Evolutionary conservation across 2,329 filamentous ascomycete genomes (phyloP).

Genomic region (Ophiostoma himal-ulmi): DNA sequence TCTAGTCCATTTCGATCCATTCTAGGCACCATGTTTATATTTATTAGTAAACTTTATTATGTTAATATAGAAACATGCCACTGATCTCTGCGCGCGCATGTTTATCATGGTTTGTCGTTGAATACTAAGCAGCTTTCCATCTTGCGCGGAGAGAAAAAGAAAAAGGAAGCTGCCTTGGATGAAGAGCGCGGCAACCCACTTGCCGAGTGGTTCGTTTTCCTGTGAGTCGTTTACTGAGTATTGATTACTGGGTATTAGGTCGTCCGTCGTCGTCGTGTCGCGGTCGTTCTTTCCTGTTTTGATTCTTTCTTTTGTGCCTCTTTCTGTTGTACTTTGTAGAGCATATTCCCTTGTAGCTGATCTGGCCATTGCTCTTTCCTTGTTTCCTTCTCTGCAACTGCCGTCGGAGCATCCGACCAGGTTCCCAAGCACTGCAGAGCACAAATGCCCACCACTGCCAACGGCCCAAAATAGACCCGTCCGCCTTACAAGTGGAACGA

Average conservation of each 20-base stretch:
- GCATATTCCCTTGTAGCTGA: background rate
- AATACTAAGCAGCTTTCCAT: no score
- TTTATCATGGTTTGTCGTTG: background rate
- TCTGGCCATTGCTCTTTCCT: background rate
- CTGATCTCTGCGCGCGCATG: background rate
- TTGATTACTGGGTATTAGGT: no score
- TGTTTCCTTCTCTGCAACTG: background rate
- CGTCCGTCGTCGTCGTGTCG: background rate
- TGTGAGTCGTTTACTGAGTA: no score
- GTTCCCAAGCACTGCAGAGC: no score
- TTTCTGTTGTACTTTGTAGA: background rate
- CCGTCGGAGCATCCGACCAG: background rate
- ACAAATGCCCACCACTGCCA: no score
- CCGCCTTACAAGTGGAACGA: conserved; percentile 23
- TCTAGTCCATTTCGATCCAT: no score
- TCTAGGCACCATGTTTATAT: background rate
- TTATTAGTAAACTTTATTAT: background rate
- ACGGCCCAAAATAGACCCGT: background rate
- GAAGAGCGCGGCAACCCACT: conserved; percentile 2
- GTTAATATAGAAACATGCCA: conserved; percentile 3
- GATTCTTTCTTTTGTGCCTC: background rate
- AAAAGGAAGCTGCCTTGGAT: background rate
- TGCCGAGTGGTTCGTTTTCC: conserved; percentile 9
- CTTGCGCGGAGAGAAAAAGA: no score
- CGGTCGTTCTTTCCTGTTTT: background rate